Evolutionary conservation across 805 yeast species (phyloP).

Genomic region (Kodamaea kakaduensis): DNA sequence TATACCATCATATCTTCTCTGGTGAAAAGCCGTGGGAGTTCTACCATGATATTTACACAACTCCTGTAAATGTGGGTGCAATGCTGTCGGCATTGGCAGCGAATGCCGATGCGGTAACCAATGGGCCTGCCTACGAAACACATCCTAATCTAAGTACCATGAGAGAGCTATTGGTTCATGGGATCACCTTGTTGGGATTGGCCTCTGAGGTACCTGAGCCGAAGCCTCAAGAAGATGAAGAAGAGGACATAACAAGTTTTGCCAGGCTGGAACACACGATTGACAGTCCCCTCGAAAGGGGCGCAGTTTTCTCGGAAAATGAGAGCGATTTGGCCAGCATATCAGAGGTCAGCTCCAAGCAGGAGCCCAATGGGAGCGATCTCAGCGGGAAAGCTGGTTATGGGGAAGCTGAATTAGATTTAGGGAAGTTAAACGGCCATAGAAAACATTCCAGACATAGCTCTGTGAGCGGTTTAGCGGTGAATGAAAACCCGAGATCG

Average conservation of each 20-base stretch:
- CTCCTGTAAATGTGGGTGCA: constrained; percentile 23
- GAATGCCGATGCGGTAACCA: constrained; percentile 15
- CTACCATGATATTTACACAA: constrained; percentile 20
- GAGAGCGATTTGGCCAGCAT: no score
- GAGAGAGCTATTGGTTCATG: constrained; percentile 18
- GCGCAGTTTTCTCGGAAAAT: no score
- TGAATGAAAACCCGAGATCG: constrained; percentile 1
- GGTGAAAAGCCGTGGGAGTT: constrained; percentile 13
- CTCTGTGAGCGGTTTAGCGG: background rate
- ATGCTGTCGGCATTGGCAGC: constrained; percentile 20
- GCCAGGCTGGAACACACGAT: background rate
- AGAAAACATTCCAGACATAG: no score
- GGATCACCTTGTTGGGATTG: constrained; percentile 14
- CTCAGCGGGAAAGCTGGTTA: no score
- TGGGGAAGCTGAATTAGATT: no score
- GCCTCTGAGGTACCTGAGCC: background rate
- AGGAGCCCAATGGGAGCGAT: no score
- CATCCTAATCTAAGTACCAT: constrained; percentile 10
- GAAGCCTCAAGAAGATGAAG: background rate
- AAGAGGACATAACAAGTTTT: constrained; percentile 4
- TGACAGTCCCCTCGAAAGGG: no score
- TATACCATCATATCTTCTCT: constrained; percentile 23
- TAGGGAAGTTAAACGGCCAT: no score
- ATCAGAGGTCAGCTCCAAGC: no score
- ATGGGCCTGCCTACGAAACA: constrained; percentile 40